Base-by-base conservation (phyloP, 495 filamentous ascomycete genomes). In the Aspergillus nidulans region DNA sequence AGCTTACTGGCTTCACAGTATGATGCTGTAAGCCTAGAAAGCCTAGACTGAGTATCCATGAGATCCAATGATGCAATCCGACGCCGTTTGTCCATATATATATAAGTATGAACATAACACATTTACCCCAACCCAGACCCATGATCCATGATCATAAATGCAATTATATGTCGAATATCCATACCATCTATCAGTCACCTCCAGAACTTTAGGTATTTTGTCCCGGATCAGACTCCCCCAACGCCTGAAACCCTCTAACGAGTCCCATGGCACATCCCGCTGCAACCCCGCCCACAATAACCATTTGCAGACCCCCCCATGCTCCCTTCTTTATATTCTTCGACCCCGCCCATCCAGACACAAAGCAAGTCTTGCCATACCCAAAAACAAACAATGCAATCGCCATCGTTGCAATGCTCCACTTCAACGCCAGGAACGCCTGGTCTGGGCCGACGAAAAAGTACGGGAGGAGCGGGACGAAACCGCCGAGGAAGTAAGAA, bases 401-500 rank as follows among this genome's bases (percentile, higher is more conserved):
- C 6, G 79, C 77, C 80, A 89, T 91, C 2, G 87, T 79, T 0
- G 70, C 76, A 44, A 91, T 87, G 38, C 85, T 89, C 78, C 84
- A 86, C 19, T 72, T 72, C 61, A 92, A 67, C 19, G 85, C 89
- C 15, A 76, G 44, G 47, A 77, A 74, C 1, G 88, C 83, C n/a
- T 80, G 68, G 2, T 69, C 28, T 10, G 69, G 68, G 0, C 73
- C 72, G 30, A 90, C 83, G 55, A 86, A 87, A 61, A 92, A 85
- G 64, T 92, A 92, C 4, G 88, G 88, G n/a, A 89, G 62, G 7
- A 91, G 67, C 10, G 87, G 87, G 0, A 91, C 69, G 21, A 88
- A 77, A 1, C 89, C 89, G 23, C 87, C 88, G 47, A 91, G 66
- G 56, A 90, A 81, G 67, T 92, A 92, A 7, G 85, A 86, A 6